Percentiles rank a stretch among this genome's conserved stretches.
phyloP scores from a whole-genome alignment of 2,329 filamentous ascomycete genomes.

The Sporothrix dimorphospora region DNA sequence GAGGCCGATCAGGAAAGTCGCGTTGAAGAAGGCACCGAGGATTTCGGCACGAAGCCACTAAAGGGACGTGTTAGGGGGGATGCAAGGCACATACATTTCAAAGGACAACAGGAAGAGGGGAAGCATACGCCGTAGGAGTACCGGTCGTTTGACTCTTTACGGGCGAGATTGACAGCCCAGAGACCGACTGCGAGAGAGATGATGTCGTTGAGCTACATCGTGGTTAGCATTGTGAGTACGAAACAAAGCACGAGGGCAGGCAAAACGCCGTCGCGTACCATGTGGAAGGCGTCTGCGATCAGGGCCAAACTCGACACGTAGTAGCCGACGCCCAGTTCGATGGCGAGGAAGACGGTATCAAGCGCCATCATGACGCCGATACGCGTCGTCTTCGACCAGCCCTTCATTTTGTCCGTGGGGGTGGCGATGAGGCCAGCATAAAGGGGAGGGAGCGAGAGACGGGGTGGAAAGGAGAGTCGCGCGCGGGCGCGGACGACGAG shows the following conservation, averaged over 20 bases:
- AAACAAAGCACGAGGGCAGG: no score
- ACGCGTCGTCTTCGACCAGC: conserved; percentile 86
- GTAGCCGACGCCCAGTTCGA: conserved; percentile 86
- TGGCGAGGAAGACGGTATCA: conserved; percentile 84
- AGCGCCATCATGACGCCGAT: conserved; percentile 93
- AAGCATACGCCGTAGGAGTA: conserved; percentile 87
- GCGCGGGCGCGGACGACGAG: not conserved
- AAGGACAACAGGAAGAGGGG: not conserved
- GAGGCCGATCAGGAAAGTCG: conserved; percentile 93
- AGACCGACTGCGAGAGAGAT: conserved; percentile 89
- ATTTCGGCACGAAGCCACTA: conserved; percentile 98
- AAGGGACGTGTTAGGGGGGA: not conserved
- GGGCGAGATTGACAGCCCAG: conserved; percentile 91
- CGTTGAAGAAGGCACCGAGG: conserved; percentile 92
- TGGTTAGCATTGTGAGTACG: conserved; percentile 17
- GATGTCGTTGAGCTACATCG: conserved; percentile 83
- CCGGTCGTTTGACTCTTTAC: conserved; percentile 81
- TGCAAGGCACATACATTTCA: not conserved
- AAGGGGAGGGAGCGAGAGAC: not conserved
- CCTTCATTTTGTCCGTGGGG: conserved; percentile 46
- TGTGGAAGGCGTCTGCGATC: conserved; percentile 97
- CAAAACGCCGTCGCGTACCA: no score
- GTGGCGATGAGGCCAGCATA: not conserved
- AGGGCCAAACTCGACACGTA: conserved; percentile 88
- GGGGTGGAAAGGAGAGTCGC: not conserved